phyloP scores from a whole-genome alignment of 2,329 filamentous ascomycete species.

The Neonectria magnoliae region DNA sequence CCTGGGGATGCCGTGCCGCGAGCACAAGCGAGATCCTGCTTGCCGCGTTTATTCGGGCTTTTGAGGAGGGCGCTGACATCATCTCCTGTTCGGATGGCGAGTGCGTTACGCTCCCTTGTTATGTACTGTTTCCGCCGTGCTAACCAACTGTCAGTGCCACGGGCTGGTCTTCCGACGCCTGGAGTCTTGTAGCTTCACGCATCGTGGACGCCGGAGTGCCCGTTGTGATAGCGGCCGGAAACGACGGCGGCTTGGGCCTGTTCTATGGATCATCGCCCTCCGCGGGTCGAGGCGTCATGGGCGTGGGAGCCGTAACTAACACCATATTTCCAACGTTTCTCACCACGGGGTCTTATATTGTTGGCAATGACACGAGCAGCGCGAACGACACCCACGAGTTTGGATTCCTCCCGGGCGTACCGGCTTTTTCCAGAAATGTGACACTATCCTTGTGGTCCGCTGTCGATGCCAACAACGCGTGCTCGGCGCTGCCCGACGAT shows the following conservation, averaged over 20 bases:
- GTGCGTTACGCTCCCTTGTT: background rate
- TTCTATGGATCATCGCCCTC: background rate
- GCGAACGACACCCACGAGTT: background rate
- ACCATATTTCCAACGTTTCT: background rate
- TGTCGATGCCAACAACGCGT: background rate
- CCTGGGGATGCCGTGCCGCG: constrained; percentile 13
- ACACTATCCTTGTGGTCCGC: background rate
- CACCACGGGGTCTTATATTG: background rate
- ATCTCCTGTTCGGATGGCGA: constrained; percentile 49
- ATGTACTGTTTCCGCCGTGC: background rate
- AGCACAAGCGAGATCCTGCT: constrained; percentile 64
- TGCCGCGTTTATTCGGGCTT: constrained; percentile 65
- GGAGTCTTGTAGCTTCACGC: background rate
- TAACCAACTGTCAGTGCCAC: constrained; percentile 54
- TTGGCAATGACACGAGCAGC: background rate
- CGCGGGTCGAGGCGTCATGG: background rate
- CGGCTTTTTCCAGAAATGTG: background rate
- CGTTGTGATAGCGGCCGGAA: background rate
- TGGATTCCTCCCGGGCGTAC: background rate
- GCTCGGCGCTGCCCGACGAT: background rate
- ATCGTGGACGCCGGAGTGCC: constrained; percentile 6
- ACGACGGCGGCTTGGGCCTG: background rate
- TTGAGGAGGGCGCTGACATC: constrained; percentile 63
- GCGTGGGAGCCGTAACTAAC: background rate
- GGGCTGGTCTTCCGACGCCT: constrained; percentile 4